Evolutionary conservation across 2,329 filamentous ascomycete genomes (phyloP).

Genomic region (Arthrobotrys sphaeroides): DNA sequence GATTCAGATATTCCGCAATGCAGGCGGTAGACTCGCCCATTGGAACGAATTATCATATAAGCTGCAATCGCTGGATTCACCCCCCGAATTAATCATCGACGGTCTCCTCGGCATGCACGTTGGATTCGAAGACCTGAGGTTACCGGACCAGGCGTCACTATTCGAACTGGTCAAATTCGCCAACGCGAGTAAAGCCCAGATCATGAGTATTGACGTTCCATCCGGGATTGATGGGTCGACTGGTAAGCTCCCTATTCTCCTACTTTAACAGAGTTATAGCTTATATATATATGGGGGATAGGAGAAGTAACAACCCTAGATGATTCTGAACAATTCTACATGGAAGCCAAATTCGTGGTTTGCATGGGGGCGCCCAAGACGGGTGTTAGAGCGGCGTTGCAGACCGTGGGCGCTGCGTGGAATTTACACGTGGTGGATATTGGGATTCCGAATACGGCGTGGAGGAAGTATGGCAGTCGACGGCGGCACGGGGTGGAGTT

Average conservation of each 20-base stretch:
- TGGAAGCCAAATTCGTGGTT: slow-evolving; percentile 83
- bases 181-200: slow-evolving; percentile 83
- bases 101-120: slow-evolving; percentile 86
- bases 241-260: slow-evolving; percentile 68
- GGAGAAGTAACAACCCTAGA: slow-evolving; percentile 67
- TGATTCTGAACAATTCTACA: slow-evolving; percentile 80
- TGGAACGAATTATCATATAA: slow-evolving; percentile 69
- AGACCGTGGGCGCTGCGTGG: slow-evolving; percentile 66
- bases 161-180: slow-evolving; percentile 94
- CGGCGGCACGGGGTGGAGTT: slow-evolving; percentile 87
- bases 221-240: slow-evolving; percentile 84
- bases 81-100: slow-evolving; percentile 84
- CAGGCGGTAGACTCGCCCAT: slow-evolving; percentile 76
- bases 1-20: slow-evolving; percentile 81
- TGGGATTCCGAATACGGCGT: slow-evolving; percentile 81
- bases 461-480: slow-evolving; percentile 83
- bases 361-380: slow-evolving; percentile 86
- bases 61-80: slow-evolving; percentile 68
- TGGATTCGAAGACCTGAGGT: slow-evolving; percentile 86
- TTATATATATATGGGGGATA: slow-evolving; percentile 57
- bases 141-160: slow-evolving; percentile 81
- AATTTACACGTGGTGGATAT: slow-evolving; percentile 85
- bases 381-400: slow-evolving; percentile 79
- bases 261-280: neutral
- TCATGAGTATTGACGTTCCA: slow-evolving; percentile 88